These are phyloP conservation scores for Termitomyces sp. DNA, from an alignment of 1,284 basidiomycete genomes.

Conservation along the genomic window DNA sequence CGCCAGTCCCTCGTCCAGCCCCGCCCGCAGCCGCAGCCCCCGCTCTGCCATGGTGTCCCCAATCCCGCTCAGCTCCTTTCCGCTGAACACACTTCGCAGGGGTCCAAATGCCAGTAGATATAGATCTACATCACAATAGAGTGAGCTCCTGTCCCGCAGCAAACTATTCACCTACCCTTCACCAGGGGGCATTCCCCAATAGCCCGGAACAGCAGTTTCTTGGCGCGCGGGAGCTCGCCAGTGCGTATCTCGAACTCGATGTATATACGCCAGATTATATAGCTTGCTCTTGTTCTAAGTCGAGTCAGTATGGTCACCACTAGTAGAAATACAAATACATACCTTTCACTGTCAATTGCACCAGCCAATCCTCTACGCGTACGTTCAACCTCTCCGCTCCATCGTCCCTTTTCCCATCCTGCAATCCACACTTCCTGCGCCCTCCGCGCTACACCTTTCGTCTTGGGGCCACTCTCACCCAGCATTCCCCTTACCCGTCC, in stretches of 20 bases:
- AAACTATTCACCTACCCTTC: conserved; percentile 51
- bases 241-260: conserved; percentile 79
- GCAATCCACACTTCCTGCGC: conserved; percentile 71
- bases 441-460: conserved; percentile 55
- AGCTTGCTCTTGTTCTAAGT: conserved; percentile 60
- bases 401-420: conserved; percentile 69
- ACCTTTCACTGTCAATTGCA: conserved; percentile 65
- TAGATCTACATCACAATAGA: conserved; percentile 49
- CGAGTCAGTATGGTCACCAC: conserved; percentile 10
- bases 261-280: conserved; percentile 73
- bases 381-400: conserved; percentile 66
- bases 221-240: conserved; percentile 59
- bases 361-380: conserved; percentile 57
- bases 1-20: conserved; percentile 59
- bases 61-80: conserved; percentile 63
- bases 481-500: conserved; percentile 55
- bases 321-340: neutral
- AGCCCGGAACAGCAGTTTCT: conserved; percentile 76
- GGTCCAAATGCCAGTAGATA: conserved; percentile 83
- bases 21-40: conserved; percentile 66
- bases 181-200: conserved; percentile 76
- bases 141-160: conserved; percentile 1
- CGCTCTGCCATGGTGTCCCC: conserved; percentile 81
- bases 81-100: conserved; percentile 63
- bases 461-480: conserved; percentile 37